Conservation (phyloP, 2,329 filamentous ascomycete genomes). For the Pseudocercospora pini-densiflorae region DNA sequence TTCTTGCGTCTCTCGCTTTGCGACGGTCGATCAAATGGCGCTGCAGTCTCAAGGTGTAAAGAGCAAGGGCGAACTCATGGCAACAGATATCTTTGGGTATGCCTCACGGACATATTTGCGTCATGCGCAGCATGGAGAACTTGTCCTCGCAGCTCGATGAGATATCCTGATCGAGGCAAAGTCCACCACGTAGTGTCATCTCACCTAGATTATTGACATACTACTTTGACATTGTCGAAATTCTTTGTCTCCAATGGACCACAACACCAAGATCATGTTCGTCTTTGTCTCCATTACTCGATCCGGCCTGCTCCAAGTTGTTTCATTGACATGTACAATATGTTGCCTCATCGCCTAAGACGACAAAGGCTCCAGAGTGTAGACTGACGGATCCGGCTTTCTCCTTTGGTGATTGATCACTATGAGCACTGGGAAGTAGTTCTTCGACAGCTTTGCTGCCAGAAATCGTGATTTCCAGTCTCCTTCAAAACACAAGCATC, state of each 20-base stretch:
- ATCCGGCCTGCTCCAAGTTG: not conserved
- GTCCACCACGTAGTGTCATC: not conserved
- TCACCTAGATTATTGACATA: not conserved
- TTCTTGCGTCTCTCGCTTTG: not conserved
- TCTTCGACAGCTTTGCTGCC: not conserved
- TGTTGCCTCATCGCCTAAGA: not conserved
- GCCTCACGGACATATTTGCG: too few species aligned
- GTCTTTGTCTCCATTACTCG: not conserved
- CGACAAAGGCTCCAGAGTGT: not conserved
- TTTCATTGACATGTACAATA: not conserved
- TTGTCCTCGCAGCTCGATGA: not conserved
- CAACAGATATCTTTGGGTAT: not conserved
- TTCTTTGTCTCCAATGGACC: not conserved
- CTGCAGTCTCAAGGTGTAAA: not conserved
- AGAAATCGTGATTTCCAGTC: not conserved
- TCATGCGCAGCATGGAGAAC: not conserved
- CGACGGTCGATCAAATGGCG: not conserved
- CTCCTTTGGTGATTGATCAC: not conserved
- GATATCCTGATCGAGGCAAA: not conserved
- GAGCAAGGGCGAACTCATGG: not conserved
- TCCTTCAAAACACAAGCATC: not conserved
- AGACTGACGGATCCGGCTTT: not conserved
- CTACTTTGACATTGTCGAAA: not conserved
- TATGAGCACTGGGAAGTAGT: not conserved
- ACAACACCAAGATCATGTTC: not conserved